Evolutionary conservation across 441 rosid species (phyloP), one percentile per base, ranked within the genome.

Genomic region (Cnidoscolus chayamansa): DNA sequence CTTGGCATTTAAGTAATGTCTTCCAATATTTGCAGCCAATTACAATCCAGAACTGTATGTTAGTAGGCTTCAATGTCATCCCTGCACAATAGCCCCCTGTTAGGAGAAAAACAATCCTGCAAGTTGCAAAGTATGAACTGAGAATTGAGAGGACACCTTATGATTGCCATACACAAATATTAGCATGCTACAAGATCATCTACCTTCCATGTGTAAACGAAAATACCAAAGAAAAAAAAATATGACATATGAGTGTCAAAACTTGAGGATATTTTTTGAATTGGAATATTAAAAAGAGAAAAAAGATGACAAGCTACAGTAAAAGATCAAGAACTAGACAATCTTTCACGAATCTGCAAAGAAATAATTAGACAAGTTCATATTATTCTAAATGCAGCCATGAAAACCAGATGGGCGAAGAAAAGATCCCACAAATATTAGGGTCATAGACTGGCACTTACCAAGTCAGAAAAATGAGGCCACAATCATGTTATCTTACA

Each of bases 41-140:
- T 0, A 40, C 0, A 40, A 40, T 40, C 45, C 45, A 40, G 7
- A 40, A 2, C 45, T 40, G 25, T 62, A 31, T 7, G n/a, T 59
- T 50, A 74, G 25, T 3, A 63, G 53, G 54, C 81, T 77, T 77
- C 73, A 67, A 69, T 54, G 57, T 56, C 61, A 68, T 31, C 64
- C 50, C 50, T 63, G 65, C 35, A 63, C 17, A 13, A 68, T 53
- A 65, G 50, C 59, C 74, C 55, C 48, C 50, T 11, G 65, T 63
- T 70, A 17, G 77, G 70, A 72, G 68, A 65, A 30, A 62, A 72
- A 45, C 57, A 72, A 65, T 68, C 84, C 85, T 74, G 85, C 77
- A 71, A 76, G 62, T 70, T 62, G 59, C 73, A 68, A 78, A 67
- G 67, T 61, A 80, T 68, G 67, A 82, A 71, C 79, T 55, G 76